Evolutionary conservation across 202 grass and related monocot genomes (phyloP), one percentile per base, ranked within the genome.

Genomic region (Brachypodium distachyon): DNA sequence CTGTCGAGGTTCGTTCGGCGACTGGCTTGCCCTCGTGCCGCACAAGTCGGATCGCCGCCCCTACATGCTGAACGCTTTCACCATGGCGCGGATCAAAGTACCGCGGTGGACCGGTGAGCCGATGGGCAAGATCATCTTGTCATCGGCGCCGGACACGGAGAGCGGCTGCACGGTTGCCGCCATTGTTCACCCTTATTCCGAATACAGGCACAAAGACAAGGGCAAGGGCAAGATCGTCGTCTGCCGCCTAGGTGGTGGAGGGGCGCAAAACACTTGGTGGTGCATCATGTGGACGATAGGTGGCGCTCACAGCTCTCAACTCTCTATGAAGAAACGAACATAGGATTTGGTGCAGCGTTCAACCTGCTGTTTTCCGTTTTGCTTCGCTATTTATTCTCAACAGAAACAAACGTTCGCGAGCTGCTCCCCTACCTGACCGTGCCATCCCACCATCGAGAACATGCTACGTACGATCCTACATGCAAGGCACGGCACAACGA

Each of bases 121-220:
- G 36, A 40, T 64, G 33, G 19, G 38, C 39, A 64, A 64, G n/a
- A 39, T 64, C 2, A 19, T 13, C n/a, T 0, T 64, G 34, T 64
- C 61, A 2, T 39, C 61, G 4, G 4, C 34, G 19, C 61, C 61
- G 19, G 61, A 64, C 11, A 12, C 34, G 4, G 8, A 23, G 11
- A 12, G n/a, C n/a, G n/a, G 10, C 10, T 64, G 61, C 61, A 64
- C 19, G 11, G 34, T 40, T 11, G 61, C 61, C 7, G 61, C 34
- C 36, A 40, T 64, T 5, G 19, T 64, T 64, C 34, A 64, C 4
- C n/a, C 2, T 3, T n/a, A 53, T 9, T 3, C 21, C 21, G 5
- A 4, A 40, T 0, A 7, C 0, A 2, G n/a, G n/a, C n/a, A n/a
- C n/a, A n/a, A n/a, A n/a, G n/a, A 3, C 1, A 2, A 23, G n/a